phyloP scores from a whole-genome alignment of 1,284 basidiomycete species.

The Serendipita sp. region DNA sequence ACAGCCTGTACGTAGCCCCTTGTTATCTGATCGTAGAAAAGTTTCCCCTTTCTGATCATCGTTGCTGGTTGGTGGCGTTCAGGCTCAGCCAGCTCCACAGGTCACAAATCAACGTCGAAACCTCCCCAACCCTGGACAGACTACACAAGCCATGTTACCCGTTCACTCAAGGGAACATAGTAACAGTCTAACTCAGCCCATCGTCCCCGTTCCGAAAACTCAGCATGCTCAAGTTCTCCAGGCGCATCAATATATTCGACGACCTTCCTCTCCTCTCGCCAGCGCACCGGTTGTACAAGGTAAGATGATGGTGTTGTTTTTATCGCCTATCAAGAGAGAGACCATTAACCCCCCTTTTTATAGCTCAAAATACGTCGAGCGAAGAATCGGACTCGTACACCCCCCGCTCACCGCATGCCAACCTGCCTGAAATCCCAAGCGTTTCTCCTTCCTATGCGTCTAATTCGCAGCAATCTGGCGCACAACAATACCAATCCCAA shows the following conservation, averaged over 20 bases:
- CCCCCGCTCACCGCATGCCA: neutral
- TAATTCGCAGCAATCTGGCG: neutral
- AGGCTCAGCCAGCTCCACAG: neutral
- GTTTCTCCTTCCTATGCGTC: neutral
- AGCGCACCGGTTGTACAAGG: neutral
- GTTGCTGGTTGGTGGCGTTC: neutral
- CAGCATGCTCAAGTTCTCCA: neutral
- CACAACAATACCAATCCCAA: neutral
- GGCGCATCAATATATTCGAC: neutral
- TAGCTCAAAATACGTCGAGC: conserved; percentile 2
- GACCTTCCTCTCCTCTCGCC: conserved; percentile 2
- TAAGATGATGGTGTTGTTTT: neutral
- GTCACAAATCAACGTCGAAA: neutral
- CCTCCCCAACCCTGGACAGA: neutral
- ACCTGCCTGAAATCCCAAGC: conserved; percentile 1
- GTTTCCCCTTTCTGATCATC: neutral
- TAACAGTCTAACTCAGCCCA: neutral
- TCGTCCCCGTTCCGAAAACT: conserved; percentile 1
- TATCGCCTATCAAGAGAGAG: neutral
- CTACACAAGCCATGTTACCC: neutral
- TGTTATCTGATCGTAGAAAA: neutral
- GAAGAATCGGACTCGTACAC: conserved; percentile 6
- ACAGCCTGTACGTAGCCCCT: neutral
- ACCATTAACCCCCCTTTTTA: neutral
- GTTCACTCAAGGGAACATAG: neutral